These are phyloP conservation scores for Croton setiger DNA, from an alignment of 441 rosid genomes.

Conservation along the genomic window DNA sequence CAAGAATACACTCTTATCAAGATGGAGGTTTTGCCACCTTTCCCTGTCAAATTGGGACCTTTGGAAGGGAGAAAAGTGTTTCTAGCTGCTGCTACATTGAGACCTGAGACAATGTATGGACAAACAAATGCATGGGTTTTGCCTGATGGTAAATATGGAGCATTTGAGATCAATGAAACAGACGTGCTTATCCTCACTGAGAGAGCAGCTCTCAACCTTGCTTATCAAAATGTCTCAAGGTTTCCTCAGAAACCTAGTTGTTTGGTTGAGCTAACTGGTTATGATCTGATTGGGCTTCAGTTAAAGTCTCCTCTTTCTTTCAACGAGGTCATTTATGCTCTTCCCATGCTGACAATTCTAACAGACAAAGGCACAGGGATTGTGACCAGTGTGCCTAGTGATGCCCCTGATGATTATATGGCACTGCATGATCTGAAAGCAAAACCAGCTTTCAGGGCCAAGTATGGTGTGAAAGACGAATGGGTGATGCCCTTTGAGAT, in stretches of 20 bases:
- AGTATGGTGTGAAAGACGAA: constrained; percentile 81
- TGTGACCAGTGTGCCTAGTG: constrained; percentile 94
- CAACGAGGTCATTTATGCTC: constrained; percentile 72
- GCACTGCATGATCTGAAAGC: constrained; percentile 72
- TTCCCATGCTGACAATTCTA: constrained; percentile 88
- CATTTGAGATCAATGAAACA: constrained; percentile 78
- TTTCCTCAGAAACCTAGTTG: constrained; percentile 70
- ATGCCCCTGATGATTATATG: constrained; percentile 92
- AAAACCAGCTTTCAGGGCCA: constrained; percentile 73
- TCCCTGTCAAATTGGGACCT: constrained; percentile 54
- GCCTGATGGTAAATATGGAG: constrained; percentile 94
- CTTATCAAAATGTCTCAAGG: constrained; percentile 78
- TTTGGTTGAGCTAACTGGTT: constrained; percentile 73
- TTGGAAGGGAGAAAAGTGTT: constrained; percentile 73
- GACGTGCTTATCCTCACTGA: constrained; percentile 68
- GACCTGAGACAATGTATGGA: constrained; percentile 98
- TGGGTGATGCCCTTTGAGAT: constrained; percentile 80
- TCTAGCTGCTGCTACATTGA: constrained; percentile 87
- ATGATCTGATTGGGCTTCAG: constrained; percentile 84
- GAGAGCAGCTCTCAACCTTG: constrained; percentile 83
- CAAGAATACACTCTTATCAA: constrained; percentile 86
- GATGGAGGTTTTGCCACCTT: constrained; percentile 81
- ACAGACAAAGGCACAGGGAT: constrained; percentile 94
- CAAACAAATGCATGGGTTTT: constrained; percentile 97
- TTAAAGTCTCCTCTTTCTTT: constrained; percentile 70